Evolutionary conservation across 768 basidiomycete genomes (phyloP).

Genomic region (Tulasnella sp.): DNA sequence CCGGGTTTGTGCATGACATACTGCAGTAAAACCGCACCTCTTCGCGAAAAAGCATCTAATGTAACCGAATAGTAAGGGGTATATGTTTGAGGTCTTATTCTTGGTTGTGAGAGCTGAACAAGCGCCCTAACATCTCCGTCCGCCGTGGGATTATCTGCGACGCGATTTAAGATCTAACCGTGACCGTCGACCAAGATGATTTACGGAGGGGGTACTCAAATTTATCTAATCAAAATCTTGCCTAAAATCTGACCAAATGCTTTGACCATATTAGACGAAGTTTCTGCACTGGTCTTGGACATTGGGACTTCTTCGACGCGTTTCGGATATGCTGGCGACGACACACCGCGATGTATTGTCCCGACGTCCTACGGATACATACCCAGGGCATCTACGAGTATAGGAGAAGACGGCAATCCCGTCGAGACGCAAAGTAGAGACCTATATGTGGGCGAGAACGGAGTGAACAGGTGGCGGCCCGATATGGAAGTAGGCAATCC

Average conservation of each 20-base stretch:
- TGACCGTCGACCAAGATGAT: conserved; percentile 14
- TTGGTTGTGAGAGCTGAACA: no score
- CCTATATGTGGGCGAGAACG: conserved; percentile 75
- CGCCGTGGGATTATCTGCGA: no score
- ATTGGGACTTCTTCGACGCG: conserved; percentile 83
- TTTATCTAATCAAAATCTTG: neutral
- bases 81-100: no score
- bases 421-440: conserved; percentile 39
- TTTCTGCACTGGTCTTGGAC: conserved; percentile 93
- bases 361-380: conserved; percentile 82
- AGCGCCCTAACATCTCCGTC: no score
- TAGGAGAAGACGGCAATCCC: conserved; percentile 26
- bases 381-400: conserved; percentile 33
- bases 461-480: conserved; percentile 82
- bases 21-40: no score
- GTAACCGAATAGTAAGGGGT: no score
- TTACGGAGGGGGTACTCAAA: conserved; percentile 68
- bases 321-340: conserved; percentile 96
- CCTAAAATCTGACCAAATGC: neutral
- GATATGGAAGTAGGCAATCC: conserved; percentile 82
- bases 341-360: conserved; percentile 84
- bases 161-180: neutral
- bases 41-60: no score
- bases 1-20: no score
- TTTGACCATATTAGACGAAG: conserved; percentile 56